Evolutionary conservation across 2,329 filamentous ascomycete genomes (phyloP), one percentile per base, ranked within the genome.

Genomic region (Ceratocystis albifundus): DNA sequence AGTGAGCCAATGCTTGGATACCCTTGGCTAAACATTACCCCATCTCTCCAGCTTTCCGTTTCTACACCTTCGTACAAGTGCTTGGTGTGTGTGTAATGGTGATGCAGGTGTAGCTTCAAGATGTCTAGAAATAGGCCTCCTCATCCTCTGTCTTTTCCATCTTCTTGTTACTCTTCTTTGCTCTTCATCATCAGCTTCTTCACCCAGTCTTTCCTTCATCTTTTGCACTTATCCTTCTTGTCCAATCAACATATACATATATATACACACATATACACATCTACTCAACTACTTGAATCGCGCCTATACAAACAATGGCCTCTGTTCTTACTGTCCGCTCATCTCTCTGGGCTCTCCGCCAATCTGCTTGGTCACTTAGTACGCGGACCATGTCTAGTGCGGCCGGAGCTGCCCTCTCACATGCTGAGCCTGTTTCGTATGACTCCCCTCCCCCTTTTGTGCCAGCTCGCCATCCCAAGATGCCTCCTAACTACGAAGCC

Each of bases 401-500:
- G 3, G 61, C 61, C 12, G 20, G 44, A 48, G 25, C 25, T 32
- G 61, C 61, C 22, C n/a, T 50, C 36, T n/a, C 61, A 2, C 61
- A 46, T 4, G 20, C 41, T 4, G 25, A 32, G 46, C 28, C 55
- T 8, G 55, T 4, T 20, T 17, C 55, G 32, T 17, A 17, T 20
- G 10, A 10, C 5, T 3, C 10, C 8, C 20, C 46, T 17, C 45
- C 32, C 28, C 62, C 22, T 28, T 53, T 10, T 10, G 4, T 25
- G 8, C 17, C 46, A 20, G 48, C 28, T 8, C 62, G 62, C 36
- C 66, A 65, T 50, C 66, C 66, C 6, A 63, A 63, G 8, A 65
- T 65, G 63, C 66, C 66, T 12, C 66, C 66, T 25, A 55, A 36
- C 57, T 36, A 62, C 48, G 8, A 36, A 7, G 66, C 66, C 28